Percentiles rank a stretch among this genome's conserved stretches.
phyloP scores from a whole-genome alignment of 2,329 filamentous ascomycete genomes.

The Fusarium compactum region DNA sequence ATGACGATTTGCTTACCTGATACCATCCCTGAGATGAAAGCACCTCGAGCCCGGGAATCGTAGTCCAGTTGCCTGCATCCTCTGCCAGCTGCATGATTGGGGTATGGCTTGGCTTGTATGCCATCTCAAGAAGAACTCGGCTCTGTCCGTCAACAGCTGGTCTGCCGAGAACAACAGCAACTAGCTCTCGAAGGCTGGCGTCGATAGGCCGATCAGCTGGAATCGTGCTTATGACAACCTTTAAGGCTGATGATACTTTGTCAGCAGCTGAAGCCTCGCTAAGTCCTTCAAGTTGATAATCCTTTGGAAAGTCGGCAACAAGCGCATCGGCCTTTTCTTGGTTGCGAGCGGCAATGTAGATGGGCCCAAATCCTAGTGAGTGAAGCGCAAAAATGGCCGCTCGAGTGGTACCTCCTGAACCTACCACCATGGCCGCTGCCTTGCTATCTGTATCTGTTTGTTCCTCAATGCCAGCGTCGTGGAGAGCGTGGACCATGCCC shows the following conservation, averaged over 20 bases:
- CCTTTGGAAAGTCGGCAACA: constrained; percentile 76
- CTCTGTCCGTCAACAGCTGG: constrained; percentile 53
- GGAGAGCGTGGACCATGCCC: constrained; percentile 87
- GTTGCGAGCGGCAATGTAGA: constrained; percentile 88
- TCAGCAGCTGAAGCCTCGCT: constrained; percentile 61
- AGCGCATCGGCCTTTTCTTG: constrained; percentile 75
- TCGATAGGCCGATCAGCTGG: constrained; percentile 91
- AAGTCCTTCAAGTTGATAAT: constrained; percentile 78
- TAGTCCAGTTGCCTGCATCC: constrained; percentile 78
- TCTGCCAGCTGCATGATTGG: constrained; percentile 86
- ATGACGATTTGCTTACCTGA: constrained; percentile 69
- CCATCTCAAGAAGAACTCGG: constrained; percentile 89
- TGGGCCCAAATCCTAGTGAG: constrained; percentile 83
- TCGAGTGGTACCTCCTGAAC: constrained; percentile 90
- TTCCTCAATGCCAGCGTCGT: constrained; percentile 70
- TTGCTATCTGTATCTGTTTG: constrained; percentile 60
- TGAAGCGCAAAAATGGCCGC: constrained; percentile 92
- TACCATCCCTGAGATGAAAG: constrained; percentile 89
- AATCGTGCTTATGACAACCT: constrained; percentile 88
- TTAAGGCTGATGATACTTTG: constrained; percentile 61
- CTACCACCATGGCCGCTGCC: constrained; percentile 85
- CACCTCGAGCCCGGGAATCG: constrained; percentile 88
- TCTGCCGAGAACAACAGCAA: constrained; percentile 66
- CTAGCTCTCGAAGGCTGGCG: constrained; percentile 71
- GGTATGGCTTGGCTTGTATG: constrained; percentile 89